Percentiles rank a stretch among this genome's conserved stretches.
Conservation (phyloP, 495 filamentous ascomycete genomes). For the Beverwykella pulmonaria region DNA sequence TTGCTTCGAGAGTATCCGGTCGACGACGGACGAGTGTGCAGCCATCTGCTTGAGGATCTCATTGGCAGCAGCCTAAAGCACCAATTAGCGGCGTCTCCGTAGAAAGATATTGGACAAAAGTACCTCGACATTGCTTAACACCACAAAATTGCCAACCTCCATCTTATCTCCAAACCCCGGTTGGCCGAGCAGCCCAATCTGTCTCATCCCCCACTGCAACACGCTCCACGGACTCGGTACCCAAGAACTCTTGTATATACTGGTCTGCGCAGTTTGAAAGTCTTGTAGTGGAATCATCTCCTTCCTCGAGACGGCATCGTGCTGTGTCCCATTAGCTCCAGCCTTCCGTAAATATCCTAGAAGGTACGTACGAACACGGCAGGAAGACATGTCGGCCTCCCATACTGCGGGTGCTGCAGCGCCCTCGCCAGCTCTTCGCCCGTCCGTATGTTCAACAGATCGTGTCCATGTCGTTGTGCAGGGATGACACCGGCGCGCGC, state of each 20-base stretch:
- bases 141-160: constrained; percentile 58
- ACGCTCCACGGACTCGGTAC: constrained; percentile 62
- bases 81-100: background rate
- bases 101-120: too few species aligned
- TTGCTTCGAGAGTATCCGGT: constrained; percentile 30
- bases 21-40: background rate
- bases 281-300: constrained; percentile 69
- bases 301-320: constrained; percentile 68
- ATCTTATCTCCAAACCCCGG: constrained; percentile 52
- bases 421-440: constrained; percentile 70
- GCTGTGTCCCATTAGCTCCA: constrained; percentile 38
- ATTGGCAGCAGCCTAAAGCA: constrained; percentile 38
- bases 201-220: constrained; percentile 73
- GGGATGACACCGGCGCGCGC: constrained; percentile 67
- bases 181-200: constrained; percentile 65
- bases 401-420: constrained; percentile 77
- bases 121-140: constrained; percentile 62
- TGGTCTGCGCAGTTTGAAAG: constrained; percentile 62
- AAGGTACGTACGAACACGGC: constrained; percentile 65
- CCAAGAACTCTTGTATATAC: constrained; percentile 61
- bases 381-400: constrained; percentile 78
- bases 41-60: constrained; percentile 33
- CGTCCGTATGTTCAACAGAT: constrained; percentile 65
- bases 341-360: background rate
- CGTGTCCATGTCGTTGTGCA: constrained; percentile 46